A percentile compares a stretch with the other conserved stretches of the same genome.
phyloP scores from a whole-genome alignment of 2,329 filamentous ascomycete genomes.

The Claviceps arundinis region DNA sequence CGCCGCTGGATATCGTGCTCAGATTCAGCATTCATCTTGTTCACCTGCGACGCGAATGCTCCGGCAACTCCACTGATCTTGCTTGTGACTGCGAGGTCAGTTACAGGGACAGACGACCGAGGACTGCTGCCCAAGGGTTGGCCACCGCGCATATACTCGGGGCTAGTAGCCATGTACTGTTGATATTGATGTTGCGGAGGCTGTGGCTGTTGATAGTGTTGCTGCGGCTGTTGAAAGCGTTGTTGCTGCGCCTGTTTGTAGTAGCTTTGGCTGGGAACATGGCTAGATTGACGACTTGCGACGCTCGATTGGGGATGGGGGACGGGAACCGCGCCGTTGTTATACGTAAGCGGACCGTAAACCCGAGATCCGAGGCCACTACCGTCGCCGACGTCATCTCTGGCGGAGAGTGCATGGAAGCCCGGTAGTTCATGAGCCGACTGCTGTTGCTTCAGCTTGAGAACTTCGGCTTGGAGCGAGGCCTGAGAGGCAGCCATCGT shows the following conservation, averaged over 20 bases:
- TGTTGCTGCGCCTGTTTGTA: constrained; percentile 8
- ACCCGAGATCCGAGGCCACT: neutral
- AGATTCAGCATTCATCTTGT: constrained; percentile 20
- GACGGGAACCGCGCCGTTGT: constrained; percentile 12
- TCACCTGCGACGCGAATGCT: constrained; percentile 23
- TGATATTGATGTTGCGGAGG: constrained; percentile 12
- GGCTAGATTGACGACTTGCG: constrained; percentile 21
- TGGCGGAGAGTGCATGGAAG: constrained; percentile 4
- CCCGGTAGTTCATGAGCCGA: constrained; percentile 28
- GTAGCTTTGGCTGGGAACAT: constrained; percentile 13
- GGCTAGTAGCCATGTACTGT: constrained; percentile 20
- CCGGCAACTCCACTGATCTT: constrained; percentile 22
- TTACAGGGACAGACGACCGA: constrained; percentile 14
- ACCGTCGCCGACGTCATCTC: neutral
- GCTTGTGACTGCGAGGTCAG: constrained; percentile 16
- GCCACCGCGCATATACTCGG: constrained; percentile 22
- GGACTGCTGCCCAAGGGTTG: constrained; percentile 21
- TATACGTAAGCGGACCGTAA: constrained; percentile 11
- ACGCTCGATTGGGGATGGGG: constrained; percentile 17
- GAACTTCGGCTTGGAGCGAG: constrained; percentile 52
- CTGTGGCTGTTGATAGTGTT: constrained; percentile 9
- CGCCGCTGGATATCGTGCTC: constrained; percentile 37
- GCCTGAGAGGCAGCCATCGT: constrained; percentile 56
- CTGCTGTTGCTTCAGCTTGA: constrained; percentile 43
- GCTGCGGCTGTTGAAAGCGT: neutral